These are phyloP conservation scores for Prunus armeniaca DNA, from an alignment of 306 rosid genomes.

Conservation along the genomic window DNA sequence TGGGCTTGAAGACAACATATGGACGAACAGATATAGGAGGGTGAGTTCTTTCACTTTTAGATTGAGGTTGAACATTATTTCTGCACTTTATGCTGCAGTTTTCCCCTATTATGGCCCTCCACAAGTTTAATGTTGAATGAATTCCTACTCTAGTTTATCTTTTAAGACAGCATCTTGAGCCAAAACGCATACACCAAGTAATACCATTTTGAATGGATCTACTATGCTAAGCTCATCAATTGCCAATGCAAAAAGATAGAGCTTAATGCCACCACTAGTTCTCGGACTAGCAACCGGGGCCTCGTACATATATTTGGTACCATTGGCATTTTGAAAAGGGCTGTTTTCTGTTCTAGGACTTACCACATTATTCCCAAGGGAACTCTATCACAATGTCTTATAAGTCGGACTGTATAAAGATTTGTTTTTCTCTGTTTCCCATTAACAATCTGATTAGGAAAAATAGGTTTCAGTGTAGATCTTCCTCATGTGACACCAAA, in stretches of 20 bases:
- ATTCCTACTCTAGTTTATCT: background rate
- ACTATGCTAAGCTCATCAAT: background rate
- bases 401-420: background rate
- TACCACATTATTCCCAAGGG: background rate
- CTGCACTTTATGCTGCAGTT: background rate
- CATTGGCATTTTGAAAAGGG: background rate
- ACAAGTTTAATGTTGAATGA: background rate
- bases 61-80: background rate
- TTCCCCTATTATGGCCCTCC: background rate
- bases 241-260: background rate
- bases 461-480: background rate
- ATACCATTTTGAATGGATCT: background rate
- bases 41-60: slow-evolving; percentile 47
- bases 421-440: background rate
- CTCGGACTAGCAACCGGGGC: background rate
- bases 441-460: background rate
- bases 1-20: slow-evolving; percentile 84
- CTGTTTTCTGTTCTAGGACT: background rate
- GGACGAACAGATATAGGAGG: slow-evolving; percentile 76
- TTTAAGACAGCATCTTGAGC: background rate
- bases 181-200: background rate
- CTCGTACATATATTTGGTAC: background rate
- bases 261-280: background rate
- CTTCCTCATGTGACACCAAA: background rate
- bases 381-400: background rate